These are phyloP conservation scores for Gossypium aridum DNA, from an alignment of 441 rosid species.

Conservation along the genomic window DNA sequence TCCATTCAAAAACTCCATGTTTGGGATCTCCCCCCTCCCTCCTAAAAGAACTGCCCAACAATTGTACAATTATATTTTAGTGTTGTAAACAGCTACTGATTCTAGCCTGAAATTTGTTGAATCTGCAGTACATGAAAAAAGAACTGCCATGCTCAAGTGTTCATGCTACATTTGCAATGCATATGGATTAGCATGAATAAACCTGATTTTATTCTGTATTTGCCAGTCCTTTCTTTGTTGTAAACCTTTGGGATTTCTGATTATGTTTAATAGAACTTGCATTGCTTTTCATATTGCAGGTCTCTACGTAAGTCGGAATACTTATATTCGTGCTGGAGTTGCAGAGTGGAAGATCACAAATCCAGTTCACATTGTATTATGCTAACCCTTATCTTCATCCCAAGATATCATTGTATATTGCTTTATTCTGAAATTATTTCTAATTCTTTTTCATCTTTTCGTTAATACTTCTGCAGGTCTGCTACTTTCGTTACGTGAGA, in stretches of 20 bases:
- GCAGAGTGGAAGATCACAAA: conserved; percentile 87
- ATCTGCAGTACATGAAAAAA: neutral
- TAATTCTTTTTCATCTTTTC: neutral
- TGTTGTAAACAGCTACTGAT: neutral
- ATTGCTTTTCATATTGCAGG: conserved; percentile 40
- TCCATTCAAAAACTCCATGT: neutral
- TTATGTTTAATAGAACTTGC: conserved; percentile 1
- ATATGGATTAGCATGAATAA: neutral
- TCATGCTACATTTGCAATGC: neutral
- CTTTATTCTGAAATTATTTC: neutral
- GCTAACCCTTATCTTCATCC: conserved; percentile 7
- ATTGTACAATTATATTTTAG: neutral
- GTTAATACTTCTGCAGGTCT: conserved; percentile 45
- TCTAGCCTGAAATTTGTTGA: conserved; percentile 1
- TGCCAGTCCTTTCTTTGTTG: neutral
- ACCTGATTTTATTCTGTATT: neutral
- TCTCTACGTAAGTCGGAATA: conserved; percentile 88
- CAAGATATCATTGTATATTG: neutral
- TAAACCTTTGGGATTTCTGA: neutral
- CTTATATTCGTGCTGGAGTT: conserved; percentile 82
- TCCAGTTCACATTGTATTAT: conserved; percentile 85
- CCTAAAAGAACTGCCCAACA: neutral
- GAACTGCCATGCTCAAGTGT: neutral
- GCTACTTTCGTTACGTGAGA: conserved; percentile 83
- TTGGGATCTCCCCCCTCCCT: neutral